Conservation (phyloP, 2,329 filamentous ascomycete genomes). For the Aspergillus hiratsukae region DNA sequence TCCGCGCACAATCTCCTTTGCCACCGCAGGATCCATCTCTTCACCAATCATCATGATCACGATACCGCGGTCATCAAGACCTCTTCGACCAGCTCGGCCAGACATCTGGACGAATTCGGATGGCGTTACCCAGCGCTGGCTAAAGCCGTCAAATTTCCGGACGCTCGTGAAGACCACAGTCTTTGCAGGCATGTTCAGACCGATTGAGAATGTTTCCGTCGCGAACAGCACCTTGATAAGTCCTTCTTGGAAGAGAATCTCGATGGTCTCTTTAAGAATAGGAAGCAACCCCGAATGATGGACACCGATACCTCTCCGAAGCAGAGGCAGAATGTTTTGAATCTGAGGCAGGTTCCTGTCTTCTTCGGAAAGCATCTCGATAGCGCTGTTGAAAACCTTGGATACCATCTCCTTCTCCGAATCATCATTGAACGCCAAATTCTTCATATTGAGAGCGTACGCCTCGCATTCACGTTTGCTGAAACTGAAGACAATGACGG, state of each 20-base stretch:
- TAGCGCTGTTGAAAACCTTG: constrained; percentile 89
- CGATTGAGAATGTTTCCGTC: constrained; percentile 98
- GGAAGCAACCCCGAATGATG: constrained; percentile 94
- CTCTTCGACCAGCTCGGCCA: constrained; percentile 90
- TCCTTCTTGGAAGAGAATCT: constrained; percentile 97
- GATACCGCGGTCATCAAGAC: constrained; percentile 94
- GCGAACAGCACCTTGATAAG: constrained; percentile 97
- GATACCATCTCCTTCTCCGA: constrained; percentile 91
- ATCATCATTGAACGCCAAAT: constrained; percentile 90
- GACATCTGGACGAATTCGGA: constrained; percentile 99
- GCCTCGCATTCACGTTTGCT: constrained; percentile 96
- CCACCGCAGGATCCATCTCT: constrained; percentile 90
- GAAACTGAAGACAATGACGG: constrained; percentile 99
- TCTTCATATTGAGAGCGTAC: constrained; percentile 79
- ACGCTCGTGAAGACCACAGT: constrained; percentile 99
- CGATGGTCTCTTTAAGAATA: constrained; percentile 96
- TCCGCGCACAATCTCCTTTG: constrained; percentile 91
- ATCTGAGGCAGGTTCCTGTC: constrained; percentile 89
- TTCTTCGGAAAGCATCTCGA: constrained; percentile 86
- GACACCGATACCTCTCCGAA: constrained; percentile 90
- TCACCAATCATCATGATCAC: constrained; percentile 99
- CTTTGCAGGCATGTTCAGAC: constrained; percentile 97
- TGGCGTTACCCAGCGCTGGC: constrained; percentile 77
- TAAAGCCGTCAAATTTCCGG: constrained; percentile 85
- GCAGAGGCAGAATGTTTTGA: constrained; percentile 77